These are phyloP conservation scores for Eremothecium gossypii DNA, from an alignment of 1,139 yeast species.

Conservation along the genomic window DNA sequence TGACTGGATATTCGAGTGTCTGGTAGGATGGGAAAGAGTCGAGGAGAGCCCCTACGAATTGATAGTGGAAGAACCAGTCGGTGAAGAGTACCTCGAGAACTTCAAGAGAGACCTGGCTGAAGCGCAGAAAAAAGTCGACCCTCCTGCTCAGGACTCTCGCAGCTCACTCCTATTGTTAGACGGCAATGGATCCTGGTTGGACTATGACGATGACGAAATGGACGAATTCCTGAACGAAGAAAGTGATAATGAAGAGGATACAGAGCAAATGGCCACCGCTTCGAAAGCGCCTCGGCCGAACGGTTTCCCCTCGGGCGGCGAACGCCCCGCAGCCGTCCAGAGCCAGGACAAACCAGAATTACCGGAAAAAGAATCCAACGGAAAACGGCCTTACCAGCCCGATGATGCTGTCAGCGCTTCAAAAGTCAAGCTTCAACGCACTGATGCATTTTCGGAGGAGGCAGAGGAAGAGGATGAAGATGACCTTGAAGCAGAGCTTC, in stretches of 20 bases:
- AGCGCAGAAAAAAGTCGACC: conserved; percentile 8
- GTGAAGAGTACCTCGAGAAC: conserved; percentile 31
- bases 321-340: no score
- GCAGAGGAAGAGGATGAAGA: conserved; percentile 13
- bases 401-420: background rate
- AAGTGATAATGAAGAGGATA: conserved; percentile 18
- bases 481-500: conserved; percentile 33
- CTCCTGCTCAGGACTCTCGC: conserved; percentile 3
- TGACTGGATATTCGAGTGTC: conserved; percentile 85
- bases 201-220: conserved; percentile 25
- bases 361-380: no score
- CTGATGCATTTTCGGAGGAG: conserved; percentile 6
- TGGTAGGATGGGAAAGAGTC: conserved; percentile 66
- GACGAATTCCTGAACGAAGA: conserved; percentile 26
- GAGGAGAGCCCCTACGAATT: conserved; percentile 55
- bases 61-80: conserved; percentile 35
- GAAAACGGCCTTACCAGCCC: background rate
- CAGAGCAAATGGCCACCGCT: no score
- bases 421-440: background rate
- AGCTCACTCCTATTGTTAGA: conserved; percentile 25
- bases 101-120: conserved; percentile 24
- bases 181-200: conserved; percentile 29
- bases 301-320: no score
- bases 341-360: no score
- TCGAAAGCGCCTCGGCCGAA: no score